phyloP scores from a whole-genome alignment of 768 basidiomycete genomes.

The Dendrothele bispora region DNA sequence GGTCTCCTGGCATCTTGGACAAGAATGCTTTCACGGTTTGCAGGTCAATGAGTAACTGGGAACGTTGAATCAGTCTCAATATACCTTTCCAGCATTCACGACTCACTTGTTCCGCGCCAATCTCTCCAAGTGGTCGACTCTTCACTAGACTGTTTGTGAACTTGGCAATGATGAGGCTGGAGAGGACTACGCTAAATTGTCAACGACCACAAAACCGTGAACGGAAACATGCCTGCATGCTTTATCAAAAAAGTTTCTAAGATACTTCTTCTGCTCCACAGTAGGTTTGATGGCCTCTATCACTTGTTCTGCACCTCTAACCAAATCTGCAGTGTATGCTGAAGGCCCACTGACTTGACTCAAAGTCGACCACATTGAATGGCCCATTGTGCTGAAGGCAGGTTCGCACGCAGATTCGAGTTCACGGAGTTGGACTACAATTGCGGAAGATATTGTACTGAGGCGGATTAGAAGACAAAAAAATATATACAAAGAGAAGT shows the following conservation, averaged over 20 bases:
- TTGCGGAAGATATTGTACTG: conserved; percentile 84
- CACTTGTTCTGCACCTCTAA: conserved; percentile 72
- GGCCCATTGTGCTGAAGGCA: conserved; percentile 72
- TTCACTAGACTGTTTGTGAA: conserved; percentile 90
- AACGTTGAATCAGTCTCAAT: conserved; percentile 5
- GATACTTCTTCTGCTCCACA: conserved; percentile 93
- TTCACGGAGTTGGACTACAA: conserved; percentile 78
- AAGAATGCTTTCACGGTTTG: conserved; percentile 84
- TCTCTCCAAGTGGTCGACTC: conserved; percentile 88
- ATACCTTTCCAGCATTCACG: not conserved
- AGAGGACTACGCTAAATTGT: conserved; percentile 1
- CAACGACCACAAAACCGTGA: not conserved
- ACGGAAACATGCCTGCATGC: conserved; percentile 67
- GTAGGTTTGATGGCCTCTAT: conserved; percentile 75
- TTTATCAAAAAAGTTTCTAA: conserved; percentile 92
- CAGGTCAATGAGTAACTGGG: conserved; percentile 85
- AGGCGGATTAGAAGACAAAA: not conserved
- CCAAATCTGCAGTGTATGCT: conserved; percentile 74
- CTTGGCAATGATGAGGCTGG: conserved; percentile 76
- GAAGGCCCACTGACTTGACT: conserved; percentile 89
- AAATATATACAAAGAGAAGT: not conserved
- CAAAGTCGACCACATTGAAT: conserved; percentile 74
- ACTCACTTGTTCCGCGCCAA: conserved; percentile 89
- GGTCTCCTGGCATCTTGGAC: conserved; percentile 79
- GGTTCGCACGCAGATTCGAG: conserved; percentile 84